Conservation (phyloP, 1,139 yeast genomes). For the Scheffersomyces quercinus region DNA sequence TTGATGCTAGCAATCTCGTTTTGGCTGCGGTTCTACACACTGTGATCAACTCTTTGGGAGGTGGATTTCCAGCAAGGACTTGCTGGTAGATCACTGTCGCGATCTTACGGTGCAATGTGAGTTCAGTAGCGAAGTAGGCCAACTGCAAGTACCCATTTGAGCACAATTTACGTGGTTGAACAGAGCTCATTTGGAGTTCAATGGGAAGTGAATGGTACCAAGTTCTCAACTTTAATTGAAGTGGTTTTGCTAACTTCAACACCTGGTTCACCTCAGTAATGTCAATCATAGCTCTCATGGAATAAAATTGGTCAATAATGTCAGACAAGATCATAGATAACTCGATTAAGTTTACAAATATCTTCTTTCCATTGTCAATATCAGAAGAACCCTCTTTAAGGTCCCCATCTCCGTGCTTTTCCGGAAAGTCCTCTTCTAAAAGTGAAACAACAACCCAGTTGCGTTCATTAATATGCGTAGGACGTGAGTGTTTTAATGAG, state of each 20-base stretch:
- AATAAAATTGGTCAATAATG: conserved; percentile 67
- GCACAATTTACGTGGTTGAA: conserved; percentile 60
- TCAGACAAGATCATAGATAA: conserved; percentile 72
- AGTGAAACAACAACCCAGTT: conserved; percentile 72
- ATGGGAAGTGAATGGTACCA: conserved; percentile 85
- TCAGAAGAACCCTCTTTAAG: conserved; percentile 64
- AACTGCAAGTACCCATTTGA: conserved; percentile 76
- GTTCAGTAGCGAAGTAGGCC: conserved; percentile 85
- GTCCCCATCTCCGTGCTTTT: conserved; percentile 59
- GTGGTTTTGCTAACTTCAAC: conserved; percentile 75
- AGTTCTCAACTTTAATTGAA: conserved; percentile 71
- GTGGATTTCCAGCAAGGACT: conserved; percentile 37
- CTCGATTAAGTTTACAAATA: conserved; percentile 70
- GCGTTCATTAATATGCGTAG: conserved; percentile 67
- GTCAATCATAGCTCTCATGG: conserved; percentile 62
- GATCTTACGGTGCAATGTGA: conserved; percentile 79
- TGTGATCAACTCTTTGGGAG: conserved; percentile 56
- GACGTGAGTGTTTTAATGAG: conserved; percentile 72
- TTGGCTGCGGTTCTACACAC: conserved; percentile 86
- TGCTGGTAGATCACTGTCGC: conserved; percentile 56
- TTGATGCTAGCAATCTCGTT: conserved; percentile 75
- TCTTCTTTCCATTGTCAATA: conserved; percentile 67
- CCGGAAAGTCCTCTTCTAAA: conserved; percentile 75
- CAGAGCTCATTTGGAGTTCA: conserved; percentile 63
- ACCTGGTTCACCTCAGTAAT: conserved; percentile 63